Evolutionary conservation across 495 filamentous ascomycete genomes (phyloP), one percentile per base, ranked within the genome.

Genomic region (Copromyces sp.): DNA sequence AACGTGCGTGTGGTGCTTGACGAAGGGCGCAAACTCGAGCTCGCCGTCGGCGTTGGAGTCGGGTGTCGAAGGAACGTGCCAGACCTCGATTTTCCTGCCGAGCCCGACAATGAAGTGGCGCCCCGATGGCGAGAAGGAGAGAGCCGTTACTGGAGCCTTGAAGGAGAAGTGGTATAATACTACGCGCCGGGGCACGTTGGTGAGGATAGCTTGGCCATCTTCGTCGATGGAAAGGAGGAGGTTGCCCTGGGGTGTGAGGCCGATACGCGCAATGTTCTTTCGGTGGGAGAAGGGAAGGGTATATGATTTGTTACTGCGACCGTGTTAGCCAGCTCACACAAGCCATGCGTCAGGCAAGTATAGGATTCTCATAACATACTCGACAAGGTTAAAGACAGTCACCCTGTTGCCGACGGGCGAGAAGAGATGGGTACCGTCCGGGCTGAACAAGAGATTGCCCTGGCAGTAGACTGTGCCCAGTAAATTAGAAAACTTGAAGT

Each of bases 351-450:
- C 35, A 41, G n/a, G 9, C 69, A 41, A 38, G 32, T 38, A 39
- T 42, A 61, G 24, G 65, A 69, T 17, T 65, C 53, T 35, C 14
- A 11, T 37, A 40, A 83, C 89, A 75, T 88, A 97, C 94, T 98
- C 94, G 72, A 97, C 90, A 24, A 99, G 86, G 79, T 99, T 94
- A 82, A 99, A 99, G 69, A 98, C 92, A 3, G 95, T 92, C 69
- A 99, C 93, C 78, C 93, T 86, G 84, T 98, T 99, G 77, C 95
- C 95, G 71, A 99, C 96, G 35, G 95, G 95, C n/a, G 96, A 98
- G 74, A 95, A 91, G 65, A 99, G 87, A 82, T 93, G 94, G 75
- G 92, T 95, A 75, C 95, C 95, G 89, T 99, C 95, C 75, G 94
- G 95, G 77, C 92, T 96, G 85, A 97, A 99, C 76, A 97, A 88